Evolutionary conservation across 2,329 filamentous ascomycete species (phyloP).

Genomic region (Apiospora pterosperma): DNA sequence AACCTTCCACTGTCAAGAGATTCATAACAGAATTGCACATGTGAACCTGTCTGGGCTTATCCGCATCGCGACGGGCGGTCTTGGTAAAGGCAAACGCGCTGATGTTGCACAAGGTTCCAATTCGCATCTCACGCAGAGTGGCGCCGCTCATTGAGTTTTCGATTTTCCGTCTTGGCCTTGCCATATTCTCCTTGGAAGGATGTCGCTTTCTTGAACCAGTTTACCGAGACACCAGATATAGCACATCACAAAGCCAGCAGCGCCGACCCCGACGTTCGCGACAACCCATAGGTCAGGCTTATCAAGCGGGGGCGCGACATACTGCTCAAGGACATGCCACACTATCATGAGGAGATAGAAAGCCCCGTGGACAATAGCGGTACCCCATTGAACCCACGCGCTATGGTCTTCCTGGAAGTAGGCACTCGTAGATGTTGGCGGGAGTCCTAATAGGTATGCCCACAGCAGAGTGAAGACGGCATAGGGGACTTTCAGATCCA

Average conservation of each 20-base stretch:
- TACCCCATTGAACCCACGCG: slow-evolving; percentile 52
- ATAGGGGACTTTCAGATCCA: slow-evolving; percentile 82
- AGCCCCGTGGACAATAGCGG: slow-evolving; percentile 64
- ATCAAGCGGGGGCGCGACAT: slow-evolving; percentile 61
- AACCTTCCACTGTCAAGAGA: background rate
- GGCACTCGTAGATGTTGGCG: slow-evolving; percentile 68
- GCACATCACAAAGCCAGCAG: slow-evolving; percentile 78
- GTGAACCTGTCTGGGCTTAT: background rate
- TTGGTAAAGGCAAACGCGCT: too few relatives aligned
- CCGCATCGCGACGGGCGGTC: too few relatives aligned
- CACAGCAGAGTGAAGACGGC: slow-evolving; percentile 80
- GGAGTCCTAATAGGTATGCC: slow-evolving; percentile 86
- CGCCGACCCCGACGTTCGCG: slow-evolving; percentile 81
- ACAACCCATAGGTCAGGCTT: slow-evolving; percentile 97
- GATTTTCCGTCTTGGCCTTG: slow-evolving; percentile 22
- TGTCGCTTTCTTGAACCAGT: slow-evolving; percentile 56
- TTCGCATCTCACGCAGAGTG: too few relatives aligned
- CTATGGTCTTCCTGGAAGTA: slow-evolving; percentile 56
- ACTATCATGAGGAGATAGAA: slow-evolving; percentile 76
- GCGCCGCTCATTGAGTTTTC: slow-evolving; percentile 35
- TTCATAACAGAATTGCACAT: background rate
- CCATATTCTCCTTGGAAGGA: slow-evolving; percentile 31
- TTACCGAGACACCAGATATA: slow-evolving; percentile 89
- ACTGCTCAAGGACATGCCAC: slow-evolving; percentile 78
- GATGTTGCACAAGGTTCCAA: background rate